These are phyloP conservation scores for Corylus heterophylla DNA, from an alignment of 306 rosid genomes.

Conservation along the genomic window DNA sequence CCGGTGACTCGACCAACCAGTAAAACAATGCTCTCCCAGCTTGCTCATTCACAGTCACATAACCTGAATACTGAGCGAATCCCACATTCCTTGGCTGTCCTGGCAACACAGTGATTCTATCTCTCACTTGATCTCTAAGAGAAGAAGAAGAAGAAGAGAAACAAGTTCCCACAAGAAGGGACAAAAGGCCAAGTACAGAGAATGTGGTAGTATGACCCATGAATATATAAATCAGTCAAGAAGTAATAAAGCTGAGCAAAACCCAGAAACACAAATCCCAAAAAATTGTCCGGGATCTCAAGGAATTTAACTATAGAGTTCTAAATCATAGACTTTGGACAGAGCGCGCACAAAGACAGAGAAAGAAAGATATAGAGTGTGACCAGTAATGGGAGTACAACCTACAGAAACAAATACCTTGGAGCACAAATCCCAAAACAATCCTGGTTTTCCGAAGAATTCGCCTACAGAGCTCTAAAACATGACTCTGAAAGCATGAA, in stretches of 20 bases:
- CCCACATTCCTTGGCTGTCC: constrained; percentile 79
- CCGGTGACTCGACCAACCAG: constrained; percentile 84
- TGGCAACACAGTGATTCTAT: constrained; percentile 64
- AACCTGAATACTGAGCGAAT: constrained; percentile 86
- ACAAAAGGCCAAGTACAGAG: constrained; percentile 41
- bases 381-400: constrained; percentile 3
- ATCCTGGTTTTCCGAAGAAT: constrained; percentile 20
- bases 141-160: constrained; percentile 47
- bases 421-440: constrained; percentile 40
- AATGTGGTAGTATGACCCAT: constrained; percentile 48
- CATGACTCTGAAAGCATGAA: no score
- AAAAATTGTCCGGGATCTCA: constrained; percentile 2
- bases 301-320: not conserved
- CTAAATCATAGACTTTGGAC: not conserved
- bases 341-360: not conserved
- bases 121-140: constrained; percentile 62
- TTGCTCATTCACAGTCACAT: constrained; percentile 73
- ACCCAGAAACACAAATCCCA: constrained; percentile 22
- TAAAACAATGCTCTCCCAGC: constrained; percentile 90
- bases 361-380: constrained; percentile 2
- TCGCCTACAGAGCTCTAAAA: not conserved
- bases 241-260: constrained; percentile 6
- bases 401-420: not conserved
- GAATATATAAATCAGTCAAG: constrained; percentile 9
- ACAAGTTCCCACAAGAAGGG: constrained; percentile 46